Conservation (phyloP, 139 green algal genomes). For the Chlorokybus atmophyticus region DNA sequence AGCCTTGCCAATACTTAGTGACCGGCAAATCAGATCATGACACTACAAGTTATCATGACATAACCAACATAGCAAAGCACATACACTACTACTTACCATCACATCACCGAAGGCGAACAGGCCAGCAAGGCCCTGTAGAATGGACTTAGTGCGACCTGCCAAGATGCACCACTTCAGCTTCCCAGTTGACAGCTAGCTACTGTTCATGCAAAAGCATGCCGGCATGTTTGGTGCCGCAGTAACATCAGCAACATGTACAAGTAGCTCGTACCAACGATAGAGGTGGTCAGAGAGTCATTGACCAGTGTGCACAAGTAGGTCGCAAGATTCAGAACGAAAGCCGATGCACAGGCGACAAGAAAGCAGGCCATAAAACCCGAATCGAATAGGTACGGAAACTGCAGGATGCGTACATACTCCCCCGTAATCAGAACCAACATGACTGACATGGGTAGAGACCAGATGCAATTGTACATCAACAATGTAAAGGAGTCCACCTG, state of each 20-base stretch:
- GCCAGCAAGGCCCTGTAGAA: conserved; percentile 33
- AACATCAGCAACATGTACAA: too few relatives aligned
- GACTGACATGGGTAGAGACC: conserved; percentile 35
- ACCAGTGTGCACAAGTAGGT: conserved; percentile 41
- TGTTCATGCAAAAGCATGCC: too few relatives aligned
- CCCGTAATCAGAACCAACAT: conserved; percentile 29
- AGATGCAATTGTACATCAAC: conserved; percentile 36
- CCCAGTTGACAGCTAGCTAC: too few relatives aligned
- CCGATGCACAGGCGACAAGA: conserved; percentile 20
- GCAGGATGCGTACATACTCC: conserved; percentile 8
- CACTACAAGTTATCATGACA: too few relatives aligned
- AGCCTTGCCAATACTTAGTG: too few relatives aligned
- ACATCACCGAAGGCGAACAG: conserved; percentile 39
- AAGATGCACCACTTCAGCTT: conserved; percentile 8
- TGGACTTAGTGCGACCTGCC: conserved; percentile 32
- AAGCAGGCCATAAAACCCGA: conserved; percentile 29
- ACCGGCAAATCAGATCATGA: too few relatives aligned
- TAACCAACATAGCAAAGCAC: too few relatives aligned
- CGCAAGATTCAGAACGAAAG: conserved; percentile 38
- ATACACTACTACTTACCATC: conserved; percentile 28
- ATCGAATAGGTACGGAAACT: conserved; percentile 11
- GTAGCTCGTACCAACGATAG: conserved; percentile 32
- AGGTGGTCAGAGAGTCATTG: conserved; percentile 39
- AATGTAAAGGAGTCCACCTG: too few relatives aligned
- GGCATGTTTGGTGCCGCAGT: too few relatives aligned